phyloP scores from a whole-genome alignment of 805 yeast genomes.

The Starmerella apicola region DNA sequence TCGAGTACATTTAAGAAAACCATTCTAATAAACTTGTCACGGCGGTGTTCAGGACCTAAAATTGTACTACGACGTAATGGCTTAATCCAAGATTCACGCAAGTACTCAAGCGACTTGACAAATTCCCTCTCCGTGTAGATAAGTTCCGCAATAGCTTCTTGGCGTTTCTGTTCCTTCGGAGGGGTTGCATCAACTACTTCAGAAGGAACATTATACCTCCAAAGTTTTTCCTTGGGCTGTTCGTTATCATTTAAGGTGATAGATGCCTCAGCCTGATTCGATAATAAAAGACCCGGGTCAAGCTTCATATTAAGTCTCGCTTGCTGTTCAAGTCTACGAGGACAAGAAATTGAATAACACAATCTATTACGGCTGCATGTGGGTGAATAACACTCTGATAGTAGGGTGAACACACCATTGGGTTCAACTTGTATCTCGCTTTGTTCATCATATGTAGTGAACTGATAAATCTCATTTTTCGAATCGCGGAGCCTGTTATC shows the following conservation, averaged over 20 bases:
- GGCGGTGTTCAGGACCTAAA: conserved; percentile 75
- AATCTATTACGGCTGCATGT: conserved; percentile 81
- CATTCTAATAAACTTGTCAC: conserved; percentile 82
- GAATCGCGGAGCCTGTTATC: conserved; percentile 89
- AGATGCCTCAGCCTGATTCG: conserved; percentile 42
- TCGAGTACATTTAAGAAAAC: conserved; percentile 87
- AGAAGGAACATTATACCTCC: conserved; percentile 87
- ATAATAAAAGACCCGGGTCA: conserved; percentile 64
- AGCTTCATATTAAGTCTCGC: conserved; percentile 82
- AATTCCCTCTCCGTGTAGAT: conserved; percentile 90
- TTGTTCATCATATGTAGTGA: conserved; percentile 26
- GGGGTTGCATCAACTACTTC: conserved; percentile 65
- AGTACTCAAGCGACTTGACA: conserved; percentile 84
- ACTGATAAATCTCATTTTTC: conserved; percentile 73
- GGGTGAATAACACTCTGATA: conserved; percentile 93
- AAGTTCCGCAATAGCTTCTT: conserved; percentile 88
- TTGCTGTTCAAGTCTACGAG: conserved; percentile 89
- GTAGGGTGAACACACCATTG: conserved; percentile 83
- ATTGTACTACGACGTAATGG: conserved; percentile 78
- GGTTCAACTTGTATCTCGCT: conserved; percentile 29
- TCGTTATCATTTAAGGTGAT: conserved; percentile 41
- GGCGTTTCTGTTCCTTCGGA: conserved; percentile 79
- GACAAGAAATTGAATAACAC: conserved; percentile 94
- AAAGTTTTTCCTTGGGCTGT: conserved; percentile 52
- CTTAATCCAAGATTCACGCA: conserved; percentile 86